These are phyloP conservation scores for Ambrosiella cleistominuta DNA, from an alignment of 2,329 filamentous ascomycete genomes.

Conservation along the genomic window DNA sequence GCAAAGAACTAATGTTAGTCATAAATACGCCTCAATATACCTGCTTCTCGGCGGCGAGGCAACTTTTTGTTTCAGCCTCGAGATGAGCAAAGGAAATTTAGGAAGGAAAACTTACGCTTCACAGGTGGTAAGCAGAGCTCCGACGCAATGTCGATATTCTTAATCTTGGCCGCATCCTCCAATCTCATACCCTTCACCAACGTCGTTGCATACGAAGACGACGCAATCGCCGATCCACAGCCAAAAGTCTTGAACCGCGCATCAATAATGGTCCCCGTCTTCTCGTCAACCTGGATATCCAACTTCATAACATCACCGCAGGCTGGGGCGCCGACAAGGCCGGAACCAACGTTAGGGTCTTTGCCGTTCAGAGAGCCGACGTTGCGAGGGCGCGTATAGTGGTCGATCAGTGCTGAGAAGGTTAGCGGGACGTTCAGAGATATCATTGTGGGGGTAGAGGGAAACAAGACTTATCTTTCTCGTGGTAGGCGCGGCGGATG, in stretches of 20 bases:
- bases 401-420: constrained; percentile 23
- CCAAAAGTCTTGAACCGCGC: constrained; percentile 98
- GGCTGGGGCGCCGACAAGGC: constrained; percentile 74
- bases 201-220: constrained; percentile 89
- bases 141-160: constrained; percentile 96
- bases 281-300: constrained; percentile 68
- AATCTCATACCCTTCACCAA: constrained; percentile 86
- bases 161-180: constrained; percentile 79
- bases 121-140: constrained; percentile 81
- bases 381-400: constrained; percentile 36
- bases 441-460: neutral
- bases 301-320: constrained; percentile 83
- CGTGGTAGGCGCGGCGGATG: constrained; percentile 32
- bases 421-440: constrained; percentile 4
- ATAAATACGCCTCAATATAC: neutral
- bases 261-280: constrained; percentile 75
- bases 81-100: no score
- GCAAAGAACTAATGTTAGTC: neutral
- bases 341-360: constrained; percentile 71
- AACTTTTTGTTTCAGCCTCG: no score
- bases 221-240: constrained; percentile 86
- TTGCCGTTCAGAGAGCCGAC: constrained; percentile 49
- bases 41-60: no score
- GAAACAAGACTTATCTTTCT: constrained; percentile 39
- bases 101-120: constrained; percentile 44